Percentiles rank a stretch among this genome's conserved stretches.
These are phyloP conservation scores for Cryoendolithus antarcticus DNA, from an alignment of 2,329 filamentous ascomycete genomes.

Conservation along the genomic window DNA sequence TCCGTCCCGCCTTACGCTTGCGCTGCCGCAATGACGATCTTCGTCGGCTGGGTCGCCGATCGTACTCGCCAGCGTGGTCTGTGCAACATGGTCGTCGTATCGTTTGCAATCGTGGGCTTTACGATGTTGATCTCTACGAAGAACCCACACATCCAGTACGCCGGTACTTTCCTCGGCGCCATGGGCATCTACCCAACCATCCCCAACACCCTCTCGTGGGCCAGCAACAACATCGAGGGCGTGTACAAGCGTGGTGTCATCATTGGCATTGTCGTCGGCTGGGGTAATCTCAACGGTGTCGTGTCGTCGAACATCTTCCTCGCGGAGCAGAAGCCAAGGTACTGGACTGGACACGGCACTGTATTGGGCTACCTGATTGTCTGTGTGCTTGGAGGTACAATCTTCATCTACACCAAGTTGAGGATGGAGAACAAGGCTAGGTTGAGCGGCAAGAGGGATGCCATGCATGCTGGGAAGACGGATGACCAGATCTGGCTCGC, in stretches of 20 bases:
- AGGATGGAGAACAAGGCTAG: constrained; percentile 58
- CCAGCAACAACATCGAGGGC: constrained; percentile 76
- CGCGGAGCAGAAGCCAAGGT: constrained; percentile 11
- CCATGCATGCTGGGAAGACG: constrained; percentile 52
- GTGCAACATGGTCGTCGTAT: constrained; percentile 62
- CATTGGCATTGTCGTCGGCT: constrained; percentile 73
- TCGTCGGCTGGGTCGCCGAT: constrained; percentile 64
- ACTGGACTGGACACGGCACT: constrained; percentile 53
- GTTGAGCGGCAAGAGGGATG: constrained; percentile 51
- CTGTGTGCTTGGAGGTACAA: constrained; percentile 56
- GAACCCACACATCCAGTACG: constrained; percentile 60
- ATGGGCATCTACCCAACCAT: constrained; percentile 83
- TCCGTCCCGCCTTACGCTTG: constrained; percentile 64
- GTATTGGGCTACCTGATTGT: constrained; percentile 62
- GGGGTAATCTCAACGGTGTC: constrained; percentile 83
- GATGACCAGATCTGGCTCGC: constrained; percentile 49
- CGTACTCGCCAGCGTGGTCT: constrained; percentile 58
- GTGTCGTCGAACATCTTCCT: constrained; percentile 73
- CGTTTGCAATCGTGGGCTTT: constrained; percentile 66
- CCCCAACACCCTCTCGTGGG: constrained; percentile 77
- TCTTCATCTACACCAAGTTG: constrained; percentile 52
- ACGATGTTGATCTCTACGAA: constrained; percentile 59
- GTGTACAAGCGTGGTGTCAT: constrained; percentile 85
- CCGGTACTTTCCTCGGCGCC: constrained; percentile 70
- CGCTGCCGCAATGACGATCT: constrained; percentile 56